phyloP scores from a whole-genome alignment of 371 early-diverging fungal species.

The Nosema granulosis region DNA sequence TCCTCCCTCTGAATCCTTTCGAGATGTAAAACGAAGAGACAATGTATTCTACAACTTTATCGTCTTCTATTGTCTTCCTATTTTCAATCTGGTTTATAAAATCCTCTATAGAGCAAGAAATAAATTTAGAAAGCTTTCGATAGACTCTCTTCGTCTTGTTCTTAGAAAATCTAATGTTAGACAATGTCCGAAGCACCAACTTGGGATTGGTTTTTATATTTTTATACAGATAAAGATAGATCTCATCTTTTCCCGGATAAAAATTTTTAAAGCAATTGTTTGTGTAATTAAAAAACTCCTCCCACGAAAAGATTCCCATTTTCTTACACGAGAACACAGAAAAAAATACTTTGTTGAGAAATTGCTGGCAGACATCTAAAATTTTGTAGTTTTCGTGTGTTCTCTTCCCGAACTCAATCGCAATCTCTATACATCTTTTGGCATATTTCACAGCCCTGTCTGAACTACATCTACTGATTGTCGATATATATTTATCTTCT shows the following conservation, averaged over 20 bases:
- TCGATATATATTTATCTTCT: no score
- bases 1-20: neutral
- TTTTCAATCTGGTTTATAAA: neutral
- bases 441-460: neutral
- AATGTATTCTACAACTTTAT: constrained; percentile 15
- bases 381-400: neutral
- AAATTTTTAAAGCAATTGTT: neutral
- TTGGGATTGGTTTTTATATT: neutral
- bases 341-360: constrained; percentile 14
- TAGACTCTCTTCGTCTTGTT: neutral
- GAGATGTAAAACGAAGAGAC: neutral
- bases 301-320: neutral
- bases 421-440: constrained; percentile 6
- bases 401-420: neutral
- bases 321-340: neutral
- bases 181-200: neutral
- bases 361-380: constrained; percentile 1
- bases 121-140: neutral
- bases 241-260: neutral
- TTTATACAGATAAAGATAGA: neutral
- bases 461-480: neutral
- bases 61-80: neutral
- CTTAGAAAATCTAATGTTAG: constrained; percentile 3
- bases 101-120: neutral
- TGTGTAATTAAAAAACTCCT: neutral